phyloP scores from a whole-genome alignment of 305 asterid species.

The Plantago coronopus region DNA sequence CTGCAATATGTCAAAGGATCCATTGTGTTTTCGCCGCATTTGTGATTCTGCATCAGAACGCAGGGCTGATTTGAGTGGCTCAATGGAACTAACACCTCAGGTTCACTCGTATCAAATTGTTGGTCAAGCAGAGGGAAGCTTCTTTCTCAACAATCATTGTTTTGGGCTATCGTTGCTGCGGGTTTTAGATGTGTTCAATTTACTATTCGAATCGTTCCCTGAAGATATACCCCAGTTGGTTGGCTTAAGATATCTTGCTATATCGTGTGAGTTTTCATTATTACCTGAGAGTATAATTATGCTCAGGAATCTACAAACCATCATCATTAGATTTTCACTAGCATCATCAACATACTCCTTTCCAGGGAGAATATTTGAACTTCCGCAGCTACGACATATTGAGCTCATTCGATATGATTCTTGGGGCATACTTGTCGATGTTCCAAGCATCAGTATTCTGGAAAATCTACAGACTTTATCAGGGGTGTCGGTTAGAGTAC shows the following conservation, averaged over 20 bases:
- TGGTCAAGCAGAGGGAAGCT: too few species aligned
- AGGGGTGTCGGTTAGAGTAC: neutral
- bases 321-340: neutral
- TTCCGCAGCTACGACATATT: neutral
- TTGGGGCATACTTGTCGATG: too few species aligned
- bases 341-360: neutral
- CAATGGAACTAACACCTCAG: too few species aligned
- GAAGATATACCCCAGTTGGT: neutral
- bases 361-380: neutral
- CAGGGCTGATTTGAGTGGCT: too few species aligned
- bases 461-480: slow-evolving; percentile 1
- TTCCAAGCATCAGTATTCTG: neutral
- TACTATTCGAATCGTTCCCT: neutral
- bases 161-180: neutral
- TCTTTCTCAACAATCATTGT: too few species aligned
- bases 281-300: neutral
- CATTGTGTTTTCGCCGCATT: neutral
- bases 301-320: neutral
- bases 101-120: too few species aligned
- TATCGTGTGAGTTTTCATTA: neutral
- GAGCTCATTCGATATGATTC: neutral
- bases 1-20: neutral
- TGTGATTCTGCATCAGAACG: neutral
- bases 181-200: neutral
- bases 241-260: neutral